Base-by-base conservation (phyloP, 2,329 filamentous ascomycete genomes). In the Xylariales sp. region DNA sequence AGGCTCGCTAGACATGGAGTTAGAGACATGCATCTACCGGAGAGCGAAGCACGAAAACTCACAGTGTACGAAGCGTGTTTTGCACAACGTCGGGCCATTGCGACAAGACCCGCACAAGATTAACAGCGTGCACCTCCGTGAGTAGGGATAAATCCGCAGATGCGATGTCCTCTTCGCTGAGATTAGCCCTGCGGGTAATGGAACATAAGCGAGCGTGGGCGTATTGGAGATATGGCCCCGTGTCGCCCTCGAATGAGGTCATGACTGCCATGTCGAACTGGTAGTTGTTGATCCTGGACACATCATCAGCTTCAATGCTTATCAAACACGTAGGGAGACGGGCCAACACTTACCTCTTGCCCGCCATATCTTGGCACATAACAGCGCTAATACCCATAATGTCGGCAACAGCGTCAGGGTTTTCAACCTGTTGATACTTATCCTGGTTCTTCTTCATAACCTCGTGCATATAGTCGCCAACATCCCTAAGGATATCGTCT, bases 291-390 rank as follows among this genome's bases (percentile, higher is more conserved):
- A 78, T 75, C 53, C 88, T 85, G 62, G 12, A 58, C 14, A 32
- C 8, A 34, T 3, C 12, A n/a, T 69, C 43, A 67, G 48, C 9
- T 28, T 66, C 10, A 23, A 65, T 45, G 50, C 62, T 30, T 14
- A 10, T 48, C 2, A 83, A 81, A 54, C 10, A 41, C 32, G 58
- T 28, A 12, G 18, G 10, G 32, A 57, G 14, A 14, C 12, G 18
- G 36, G 23, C 23, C n/a, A 50, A 12, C 1, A 76, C 86, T 72
- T 81, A 91, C 90, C 93, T 89, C 88, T 97, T 98, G 79, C 95
- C 96, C 72, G 89, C 92, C 93, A 98, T 97, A 78, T 98, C 96
- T 81, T 98, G 95, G 23, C 97, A 93, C 94, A 98, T 98, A 77
- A 98, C 95, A 77, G 92, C 91, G 71, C 92, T 94, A 78, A 98